Evolutionary conservation across 768 basidiomycete genomes (phyloP).

Genomic region (button mushroom (Agaricus bisporus)): DNA sequence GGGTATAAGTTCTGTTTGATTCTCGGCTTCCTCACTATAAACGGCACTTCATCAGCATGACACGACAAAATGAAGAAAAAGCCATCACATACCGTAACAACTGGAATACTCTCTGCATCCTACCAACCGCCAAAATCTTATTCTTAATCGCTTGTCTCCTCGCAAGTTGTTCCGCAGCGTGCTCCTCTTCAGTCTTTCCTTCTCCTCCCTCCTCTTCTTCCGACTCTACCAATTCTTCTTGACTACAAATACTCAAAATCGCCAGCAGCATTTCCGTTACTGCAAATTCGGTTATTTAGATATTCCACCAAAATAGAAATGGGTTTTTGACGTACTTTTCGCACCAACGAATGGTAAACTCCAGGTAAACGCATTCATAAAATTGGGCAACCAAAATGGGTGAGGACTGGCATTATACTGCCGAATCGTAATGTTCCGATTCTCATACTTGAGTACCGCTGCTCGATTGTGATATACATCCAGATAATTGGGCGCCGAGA

Average conservation of each 20-base stretch:
- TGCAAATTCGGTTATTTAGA: constrained; percentile 22
- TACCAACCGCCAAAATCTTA: constrained; percentile 90
- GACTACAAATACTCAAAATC: constrained; percentile 87
- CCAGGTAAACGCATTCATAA: constrained; percentile 99
- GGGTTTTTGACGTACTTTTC: constrained; percentile 62
- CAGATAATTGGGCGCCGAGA: constrained; percentile 95
- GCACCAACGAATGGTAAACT: constrained; percentile 94
- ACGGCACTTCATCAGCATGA: not conserved
- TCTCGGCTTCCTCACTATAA: constrained; percentile 72
- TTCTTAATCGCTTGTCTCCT: constrained; percentile 80
- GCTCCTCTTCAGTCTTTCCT: constrained; percentile 14
- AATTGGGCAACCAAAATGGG: constrained; percentile 94
- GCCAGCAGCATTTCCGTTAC: constrained; percentile 98
- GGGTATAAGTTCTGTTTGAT: constrained; percentile 57
- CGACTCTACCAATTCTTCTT: constrained; percentile 69
- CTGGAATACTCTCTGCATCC: constrained; percentile 87
- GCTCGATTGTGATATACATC: constrained; percentile 97
- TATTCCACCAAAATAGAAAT: constrained; percentile 10
- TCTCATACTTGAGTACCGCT: constrained; percentile 94
- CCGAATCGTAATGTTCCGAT: constrained; percentile 93
- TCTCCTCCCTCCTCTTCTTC: constrained; percentile 32
- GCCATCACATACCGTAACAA: constrained; percentile 65
- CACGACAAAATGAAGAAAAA: not conserved
- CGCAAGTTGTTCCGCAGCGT: constrained; percentile 38
- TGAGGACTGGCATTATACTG: constrained; percentile 80